A percentile compares a stretch with the other conserved stretches of the same genome.
phyloP scores from a whole-genome alignment of 2,329 filamentous ascomycete genomes.

The Phaeosphaeriaceae sp. region DNA sequence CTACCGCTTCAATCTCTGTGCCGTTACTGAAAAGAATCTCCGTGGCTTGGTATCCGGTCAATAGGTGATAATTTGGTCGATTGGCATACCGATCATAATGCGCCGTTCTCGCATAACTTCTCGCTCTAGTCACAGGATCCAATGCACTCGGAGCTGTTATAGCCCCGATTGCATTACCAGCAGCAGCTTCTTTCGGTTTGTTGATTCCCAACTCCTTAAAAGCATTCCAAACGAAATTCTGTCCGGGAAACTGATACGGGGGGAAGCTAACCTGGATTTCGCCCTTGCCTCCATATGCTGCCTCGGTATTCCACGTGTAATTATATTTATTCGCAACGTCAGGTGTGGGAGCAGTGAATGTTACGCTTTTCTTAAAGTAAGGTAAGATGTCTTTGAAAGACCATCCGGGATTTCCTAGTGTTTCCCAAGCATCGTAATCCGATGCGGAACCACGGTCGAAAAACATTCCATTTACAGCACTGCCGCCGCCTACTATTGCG shows the following conservation, averaged over 20 bases:
- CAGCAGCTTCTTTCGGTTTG: constrained; percentile 13
- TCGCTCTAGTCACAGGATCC: constrained; percentile 20
- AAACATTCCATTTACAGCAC: constrained; percentile 42
- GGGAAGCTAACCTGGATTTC: constrained; percentile 14
- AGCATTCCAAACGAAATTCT: constrained; percentile 11
- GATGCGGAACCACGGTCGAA: constrained; percentile 35
- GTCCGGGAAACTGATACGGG: constrained; percentile 16
- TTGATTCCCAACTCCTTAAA: constrained; percentile 13
- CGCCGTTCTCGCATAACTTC: constrained; percentile 38
- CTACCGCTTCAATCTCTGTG: not conserved
- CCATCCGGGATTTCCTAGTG: constrained; percentile 60
- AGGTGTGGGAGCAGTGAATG: constrained; percentile 31
- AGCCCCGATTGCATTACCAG: constrained; percentile 12
- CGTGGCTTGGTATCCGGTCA: constrained; percentile 20
- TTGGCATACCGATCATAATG: constrained; percentile 35
- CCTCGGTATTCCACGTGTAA: constrained; percentile 9
- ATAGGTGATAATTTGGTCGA: constrained; percentile 32
- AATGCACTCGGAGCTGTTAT: constrained; percentile 15
- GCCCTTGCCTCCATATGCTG: constrained; percentile 13
- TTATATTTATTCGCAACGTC: constrained; percentile 38
- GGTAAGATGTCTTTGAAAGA: constrained; percentile 17
- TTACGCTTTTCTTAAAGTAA: constrained; percentile 26
- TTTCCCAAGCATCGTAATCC: constrained; percentile 60
- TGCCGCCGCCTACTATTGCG: constrained; percentile 38
- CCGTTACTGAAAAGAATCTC: constrained; percentile 1